A percentile compares a stretch with the other conserved stretches of the same genome.
phyloP scores from a whole-genome alignment of 352 stramenopile species.

The Phytophthora agathidicida region DNA sequence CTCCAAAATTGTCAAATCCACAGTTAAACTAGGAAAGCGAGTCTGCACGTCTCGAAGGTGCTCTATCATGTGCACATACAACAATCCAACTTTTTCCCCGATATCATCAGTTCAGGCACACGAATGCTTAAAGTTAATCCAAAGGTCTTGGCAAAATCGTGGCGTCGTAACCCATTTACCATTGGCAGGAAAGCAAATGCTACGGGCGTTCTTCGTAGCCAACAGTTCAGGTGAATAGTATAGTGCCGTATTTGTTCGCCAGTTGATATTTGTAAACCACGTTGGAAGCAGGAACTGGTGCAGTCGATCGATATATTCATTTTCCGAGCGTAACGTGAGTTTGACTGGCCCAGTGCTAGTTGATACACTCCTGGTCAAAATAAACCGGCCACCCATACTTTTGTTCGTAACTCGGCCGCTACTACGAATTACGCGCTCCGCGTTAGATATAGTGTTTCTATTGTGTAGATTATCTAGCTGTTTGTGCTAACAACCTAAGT shows the following conservation, averaged over 20 bases:
- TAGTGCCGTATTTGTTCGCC: constrained; percentile 33
- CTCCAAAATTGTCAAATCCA: constrained; percentile 31
- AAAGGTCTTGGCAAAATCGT: constrained; percentile 29
- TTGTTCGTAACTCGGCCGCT: too few relatives aligned
- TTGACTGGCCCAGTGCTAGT: background rate
- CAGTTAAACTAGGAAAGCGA: constrained; percentile 7
- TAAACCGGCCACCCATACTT: too few relatives aligned
- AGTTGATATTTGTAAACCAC: constrained; percentile 36
- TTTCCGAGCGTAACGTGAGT: constrained; percentile 27
- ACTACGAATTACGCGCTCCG: too few relatives aligned
- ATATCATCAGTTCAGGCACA: constrained; percentile 9
- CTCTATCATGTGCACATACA: constrained; percentile 22
- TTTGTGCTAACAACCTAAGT: too few relatives aligned
- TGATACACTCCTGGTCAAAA: too few relatives aligned
- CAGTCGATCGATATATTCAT: constrained; percentile 40
- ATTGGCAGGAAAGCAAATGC: constrained; percentile 30
- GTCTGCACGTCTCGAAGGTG: constrained; percentile 7
- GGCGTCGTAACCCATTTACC: background rate
- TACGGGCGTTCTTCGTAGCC: background rate
- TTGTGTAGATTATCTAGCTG: too few relatives aligned
- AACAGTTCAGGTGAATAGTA: constrained; percentile 37
- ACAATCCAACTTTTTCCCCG: background rate
- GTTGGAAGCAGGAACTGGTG: constrained; percentile 44
- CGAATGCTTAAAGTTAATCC: constrained; percentile 25
- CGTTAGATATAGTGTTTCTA: too few relatives aligned